A percentile compares a stretch with the other conserved stretches of the same genome.
phyloP scores from a whole-genome alignment of 306 rosid genomes.

The Canavalia ensiformis region DNA sequence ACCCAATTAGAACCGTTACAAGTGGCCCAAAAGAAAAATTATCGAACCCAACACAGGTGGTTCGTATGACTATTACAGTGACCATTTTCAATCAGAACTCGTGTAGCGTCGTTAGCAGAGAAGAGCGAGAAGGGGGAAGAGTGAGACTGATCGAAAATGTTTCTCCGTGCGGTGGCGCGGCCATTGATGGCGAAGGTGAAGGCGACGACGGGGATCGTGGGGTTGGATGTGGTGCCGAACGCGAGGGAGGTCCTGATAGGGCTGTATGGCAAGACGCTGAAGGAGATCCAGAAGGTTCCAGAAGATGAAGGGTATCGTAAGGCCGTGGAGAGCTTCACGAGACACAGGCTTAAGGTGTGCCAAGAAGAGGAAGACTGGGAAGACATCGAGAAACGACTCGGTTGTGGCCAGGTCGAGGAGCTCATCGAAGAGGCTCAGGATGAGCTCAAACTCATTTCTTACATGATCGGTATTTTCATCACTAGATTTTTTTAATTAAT shows the following conservation, averaged over 20 bases:
- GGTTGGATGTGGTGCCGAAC: slow-evolving; percentile 88
- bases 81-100: no score
- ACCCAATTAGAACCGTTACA: no score
- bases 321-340: slow-evolving; percentile 89
- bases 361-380: slow-evolving; percentile 90
- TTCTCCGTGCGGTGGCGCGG: slow-evolving; percentile 82
- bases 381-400: slow-evolving; percentile 72
- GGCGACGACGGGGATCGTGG: slow-evolving; percentile 88
- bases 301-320: slow-evolving; percentile 94
- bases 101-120: no score
- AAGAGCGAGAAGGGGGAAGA: no score
- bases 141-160: slow-evolving; percentile 60
- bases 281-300: slow-evolving; percentile 88
- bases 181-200: slow-evolving; percentile 89
- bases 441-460: slow-evolving; percentile 78
- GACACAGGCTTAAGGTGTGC: slow-evolving; percentile 77
- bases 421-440: slow-evolving; percentile 95
- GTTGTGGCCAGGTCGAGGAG: slow-evolving; percentile 95
- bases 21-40: no score
- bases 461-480: slow-evolving; percentile 71
- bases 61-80: no score
- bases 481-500: no score
- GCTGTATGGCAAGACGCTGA: slow-evolving; percentile 78
- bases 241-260: slow-evolving; percentile 81
- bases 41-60: no score